A percentile compares a stretch with the other conserved stretches of the same genome.
These are phyloP conservation scores for Phoenix dactylifera DNA, from an alignment of 176 grass and related monocot genomes.

Conservation along the genomic window DNA sequence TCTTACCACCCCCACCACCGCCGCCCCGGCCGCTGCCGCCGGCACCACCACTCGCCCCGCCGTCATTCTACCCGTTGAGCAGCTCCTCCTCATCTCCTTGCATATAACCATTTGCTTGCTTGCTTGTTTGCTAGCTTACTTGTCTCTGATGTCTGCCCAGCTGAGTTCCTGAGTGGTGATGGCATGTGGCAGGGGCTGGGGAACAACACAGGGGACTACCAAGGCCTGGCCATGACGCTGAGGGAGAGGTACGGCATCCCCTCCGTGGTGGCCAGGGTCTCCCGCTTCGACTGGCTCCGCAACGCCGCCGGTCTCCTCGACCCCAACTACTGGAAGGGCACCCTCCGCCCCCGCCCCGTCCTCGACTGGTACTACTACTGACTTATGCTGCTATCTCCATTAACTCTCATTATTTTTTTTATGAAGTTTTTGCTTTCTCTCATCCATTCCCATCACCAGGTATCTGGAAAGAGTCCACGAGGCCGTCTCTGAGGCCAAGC, in stretches of 20 bases:
- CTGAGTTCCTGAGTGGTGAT: not conserved
- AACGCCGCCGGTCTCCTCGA: slow-evolving; percentile 70
- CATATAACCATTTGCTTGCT: too few relatives aligned
- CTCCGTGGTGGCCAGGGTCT: slow-evolving; percentile 58
- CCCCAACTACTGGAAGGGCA: slow-evolving; percentile 72
- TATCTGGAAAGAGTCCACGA: slow-evolving; percentile 66
- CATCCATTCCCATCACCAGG: slow-evolving; percentile 20
- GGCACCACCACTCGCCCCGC: slow-evolving; percentile 22
- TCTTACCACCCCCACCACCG: slow-evolving; percentile 5
- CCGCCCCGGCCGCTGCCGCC: not conserved
- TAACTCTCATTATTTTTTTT: not conserved
- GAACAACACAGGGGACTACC: slow-evolving; percentile 87
- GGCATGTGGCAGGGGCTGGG: slow-evolving; percentile 52
- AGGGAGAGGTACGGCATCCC: slow-evolving; percentile 56
- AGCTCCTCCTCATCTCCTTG: not conserved
- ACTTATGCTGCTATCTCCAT: not conserved
- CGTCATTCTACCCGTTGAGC: slow-evolving; percentile 69
- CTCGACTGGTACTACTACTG: slow-evolving; percentile 50
- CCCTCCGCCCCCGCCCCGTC: slow-evolving; percentile 60
- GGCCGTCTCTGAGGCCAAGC: slow-evolving; percentile 52
- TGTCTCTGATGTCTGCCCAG: not conserved
- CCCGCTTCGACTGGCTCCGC: slow-evolving; percentile 74
- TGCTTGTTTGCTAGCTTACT: not conserved
- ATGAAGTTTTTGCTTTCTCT: not conserved
- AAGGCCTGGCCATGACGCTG: slow-evolving; percentile 37